phyloP scores from a whole-genome alignment of 2,329 filamentous ascomycete species.

The Penicillium polonicum region DNA sequence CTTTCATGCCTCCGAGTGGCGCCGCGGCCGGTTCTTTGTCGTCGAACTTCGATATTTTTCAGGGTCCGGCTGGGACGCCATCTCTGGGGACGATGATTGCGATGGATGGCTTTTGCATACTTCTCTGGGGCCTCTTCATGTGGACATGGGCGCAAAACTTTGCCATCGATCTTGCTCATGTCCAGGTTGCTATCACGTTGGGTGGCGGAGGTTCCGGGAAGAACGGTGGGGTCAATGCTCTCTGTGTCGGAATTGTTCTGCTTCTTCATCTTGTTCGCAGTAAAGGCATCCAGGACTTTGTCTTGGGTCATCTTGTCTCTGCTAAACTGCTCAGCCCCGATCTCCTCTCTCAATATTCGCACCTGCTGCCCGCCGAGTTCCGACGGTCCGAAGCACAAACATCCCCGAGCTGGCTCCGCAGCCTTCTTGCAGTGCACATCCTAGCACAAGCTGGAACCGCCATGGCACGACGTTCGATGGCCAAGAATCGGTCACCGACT shows the following conservation, averaged over 20 bases:
- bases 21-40: constrained; percentile 71
- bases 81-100: constrained; percentile 80
- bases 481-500: constrained; percentile 44
- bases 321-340: constrained; percentile 46
- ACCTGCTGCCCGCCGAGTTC: constrained; percentile 46
- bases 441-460: constrained; percentile 49
- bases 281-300: constrained; percentile 52
- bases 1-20: constrained; percentile 81
- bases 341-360: constrained; percentile 43
- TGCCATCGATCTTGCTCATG: constrained; percentile 84
- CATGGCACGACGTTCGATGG: constrained; percentile 49
- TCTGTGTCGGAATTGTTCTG: constrained; percentile 48
- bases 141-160: constrained; percentile 86
- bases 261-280: constrained; percentile 48
- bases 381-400: constrained; percentile 43
- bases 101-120: constrained; percentile 77
- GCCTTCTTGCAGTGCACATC: constrained; percentile 51
- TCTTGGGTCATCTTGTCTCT: constrained; percentile 45
- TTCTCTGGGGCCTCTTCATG: constrained; percentile 77
- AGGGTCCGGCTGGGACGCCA: constrained; percentile 80
- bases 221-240: constrained; percentile 46
- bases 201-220: constrained; percentile 68
- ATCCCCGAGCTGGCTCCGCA: constrained; percentile 47
- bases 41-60: constrained; percentile 87
- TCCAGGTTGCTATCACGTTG: constrained; percentile 86